A percentile compares a stretch with the other conserved stretches of the same genome.
phyloP scores from a whole-genome alignment of 345 rosid species.

The Hypericum androsaemum region DNA sequence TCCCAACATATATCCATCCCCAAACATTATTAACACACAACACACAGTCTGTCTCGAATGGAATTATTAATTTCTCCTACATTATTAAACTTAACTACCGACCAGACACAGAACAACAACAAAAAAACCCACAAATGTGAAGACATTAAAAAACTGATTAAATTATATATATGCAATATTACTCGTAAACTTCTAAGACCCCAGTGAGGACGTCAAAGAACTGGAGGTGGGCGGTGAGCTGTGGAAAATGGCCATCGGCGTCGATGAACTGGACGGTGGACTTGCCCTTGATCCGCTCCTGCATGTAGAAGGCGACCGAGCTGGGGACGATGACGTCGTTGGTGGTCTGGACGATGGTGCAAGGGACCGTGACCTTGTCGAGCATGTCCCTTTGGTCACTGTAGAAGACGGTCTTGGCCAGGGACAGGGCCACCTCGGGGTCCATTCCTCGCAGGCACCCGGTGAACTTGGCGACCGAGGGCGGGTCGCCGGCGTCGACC shows the following conservation, averaged over 20 bases:
- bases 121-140: too few relatives aligned
- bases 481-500: conserved; percentile 8
- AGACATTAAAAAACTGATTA: too few relatives aligned
- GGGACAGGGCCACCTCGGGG: conserved; percentile 8
- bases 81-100: too few relatives aligned
- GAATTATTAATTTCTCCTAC: too few relatives aligned
- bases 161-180: too few relatives aligned
- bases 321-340: conserved; percentile 18
- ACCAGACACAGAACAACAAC: too few relatives aligned
- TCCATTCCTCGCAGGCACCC: conserved; percentile 17
- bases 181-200: not conserved
- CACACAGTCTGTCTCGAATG: too few relatives aligned
- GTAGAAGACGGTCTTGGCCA: conserved; percentile 15
- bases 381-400: conserved; percentile 21
- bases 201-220: conserved; percentile 14
- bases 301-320: conserved; percentile 20
- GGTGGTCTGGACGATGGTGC: conserved; percentile 23
- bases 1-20: too few relatives aligned
- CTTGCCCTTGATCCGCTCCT: conserved; percentile 15
- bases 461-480: conserved; percentile 14
- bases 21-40: too few relatives aligned
- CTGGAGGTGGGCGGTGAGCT: conserved; percentile 18
- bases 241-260: conserved; percentile 25
- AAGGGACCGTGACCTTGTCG: conserved; percentile 21
- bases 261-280: conserved; percentile 16